A percentile compares a stretch with the other conserved stretches of the same genome.
These are phyloP conservation scores for Tuber microsphaerosporum DNA, from an alignment of 495 filamentous ascomycete genomes.

Conservation along the genomic window DNA sequence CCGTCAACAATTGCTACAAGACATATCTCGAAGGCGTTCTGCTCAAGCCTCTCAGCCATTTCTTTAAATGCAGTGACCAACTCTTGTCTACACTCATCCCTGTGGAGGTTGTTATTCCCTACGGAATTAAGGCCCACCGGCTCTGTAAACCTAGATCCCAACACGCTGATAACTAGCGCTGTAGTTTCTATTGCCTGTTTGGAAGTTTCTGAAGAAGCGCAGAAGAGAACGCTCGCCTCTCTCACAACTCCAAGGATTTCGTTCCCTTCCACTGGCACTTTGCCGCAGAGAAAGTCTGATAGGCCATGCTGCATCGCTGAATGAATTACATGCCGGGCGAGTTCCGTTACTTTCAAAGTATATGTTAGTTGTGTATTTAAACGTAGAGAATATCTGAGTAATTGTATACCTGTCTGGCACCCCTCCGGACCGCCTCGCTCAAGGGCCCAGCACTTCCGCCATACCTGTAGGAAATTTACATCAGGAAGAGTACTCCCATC, in stretches of 20 bases:
- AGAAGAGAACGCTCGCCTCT: constrained; percentile 29
- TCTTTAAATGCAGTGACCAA: constrained; percentile 12
- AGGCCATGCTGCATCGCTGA: neutral
- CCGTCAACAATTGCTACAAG: constrained; percentile 16
- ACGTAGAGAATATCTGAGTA: neutral
- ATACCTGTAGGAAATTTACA: constrained; percentile 14
- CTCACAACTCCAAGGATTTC: neutral
- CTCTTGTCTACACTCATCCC: constrained; percentile 6
- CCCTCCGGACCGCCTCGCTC: constrained; percentile 5
- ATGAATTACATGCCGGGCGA: neutral
- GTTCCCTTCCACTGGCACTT: neutral
- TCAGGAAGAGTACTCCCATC: neutral
- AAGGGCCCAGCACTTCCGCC: constrained; percentile 34
- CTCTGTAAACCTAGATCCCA: constrained; percentile 11
- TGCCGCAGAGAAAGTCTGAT: neutral
- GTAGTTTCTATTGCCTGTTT: constrained; percentile 29
- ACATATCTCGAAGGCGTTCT: constrained; percentile 12
- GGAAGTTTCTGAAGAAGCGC: constrained; percentile 17
- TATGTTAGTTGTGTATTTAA: neutral
- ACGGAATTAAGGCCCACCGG: neutral
- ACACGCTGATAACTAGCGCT: constrained; percentile 23
- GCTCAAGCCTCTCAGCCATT: constrained; percentile 13
- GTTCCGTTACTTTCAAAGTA: neutral
- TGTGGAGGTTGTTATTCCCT: neutral
- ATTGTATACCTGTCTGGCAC: neutral